phyloP scores from a whole-genome alignment of 345 rosid species.

The Gossypium thurberi region DNA sequence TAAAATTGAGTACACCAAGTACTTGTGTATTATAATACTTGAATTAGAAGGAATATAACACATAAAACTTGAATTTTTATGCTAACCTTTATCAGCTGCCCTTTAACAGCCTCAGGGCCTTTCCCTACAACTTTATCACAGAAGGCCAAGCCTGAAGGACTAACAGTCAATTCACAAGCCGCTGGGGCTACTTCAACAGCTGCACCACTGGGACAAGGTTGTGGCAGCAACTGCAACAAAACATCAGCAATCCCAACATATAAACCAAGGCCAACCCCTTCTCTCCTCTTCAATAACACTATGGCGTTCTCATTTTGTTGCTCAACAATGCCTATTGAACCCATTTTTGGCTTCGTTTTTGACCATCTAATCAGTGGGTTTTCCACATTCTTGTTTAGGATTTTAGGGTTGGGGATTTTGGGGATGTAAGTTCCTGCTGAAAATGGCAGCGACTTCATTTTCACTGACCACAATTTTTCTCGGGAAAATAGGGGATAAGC shows the following conservation, averaged over 20 bases:
- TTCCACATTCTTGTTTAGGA: conserved; percentile 3
- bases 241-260: conserved; percentile 29
- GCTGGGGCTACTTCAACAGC: conserved; percentile 42
- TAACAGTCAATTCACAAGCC: conserved; percentile 56
- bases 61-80: too few relatives aligned
- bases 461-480: not conserved
- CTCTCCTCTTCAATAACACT: conserved; percentile 49
- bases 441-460: conserved; percentile 49
- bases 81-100: conserved; percentile 74
- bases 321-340: not conserved
- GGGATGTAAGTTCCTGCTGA: conserved; percentile 34
- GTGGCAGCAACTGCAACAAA: conserved; percentile 18
- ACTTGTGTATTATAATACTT: too few relatives aligned
- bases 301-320: conserved; percentile 14
- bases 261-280: conserved; percentile 42
- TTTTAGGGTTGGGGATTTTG: conserved; percentile 13
- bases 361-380: conserved; percentile 15
- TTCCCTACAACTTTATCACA: conserved; percentile 70
- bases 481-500: not conserved
- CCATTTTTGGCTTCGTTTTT: conserved; percentile 10
- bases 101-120: conserved; percentile 75
- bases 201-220: conserved; percentile 24
- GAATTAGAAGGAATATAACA: too few relatives aligned
- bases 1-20: too few relatives aligned
- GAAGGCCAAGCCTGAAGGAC: conserved; percentile 87